Conservation (phyloP, 345 rosid species). For the Trapa bicornis region DNA sequence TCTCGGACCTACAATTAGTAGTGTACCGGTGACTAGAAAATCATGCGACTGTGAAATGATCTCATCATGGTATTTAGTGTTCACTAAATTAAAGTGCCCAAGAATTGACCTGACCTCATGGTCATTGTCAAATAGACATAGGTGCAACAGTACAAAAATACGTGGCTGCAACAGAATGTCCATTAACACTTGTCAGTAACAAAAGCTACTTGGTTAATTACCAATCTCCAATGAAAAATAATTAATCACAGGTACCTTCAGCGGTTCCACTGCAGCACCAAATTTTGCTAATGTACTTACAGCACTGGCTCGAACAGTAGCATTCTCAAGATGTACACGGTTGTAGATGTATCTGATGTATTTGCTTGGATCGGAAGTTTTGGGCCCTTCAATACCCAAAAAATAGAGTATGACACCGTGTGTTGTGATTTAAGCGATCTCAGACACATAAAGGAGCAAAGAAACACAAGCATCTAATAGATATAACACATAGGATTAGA, state of each 20-base stretch:
- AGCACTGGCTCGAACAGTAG: slow-evolving; percentile 95
- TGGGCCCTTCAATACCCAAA: slow-evolving; percentile 94
- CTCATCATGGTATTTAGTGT: not conserved
- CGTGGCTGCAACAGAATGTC: slow-evolving; percentile 50
- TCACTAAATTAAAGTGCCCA: not conserved
- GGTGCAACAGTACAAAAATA: slow-evolving; percentile 68
- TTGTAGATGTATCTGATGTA: slow-evolving; percentile 92
- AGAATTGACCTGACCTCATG: slow-evolving; percentile 59
- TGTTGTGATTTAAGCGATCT: not conserved
- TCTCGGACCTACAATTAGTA: slow-evolving; percentile 65
- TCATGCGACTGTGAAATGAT: not conserved
- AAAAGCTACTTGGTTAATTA: not conserved
- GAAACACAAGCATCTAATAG: not conserved
- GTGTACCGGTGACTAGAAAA: not conserved
- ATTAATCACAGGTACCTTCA: slow-evolving; percentile 43
- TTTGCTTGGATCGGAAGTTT: slow-evolving; percentile 88
- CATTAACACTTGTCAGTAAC: slow-evolving; percentile 2
- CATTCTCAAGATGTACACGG: slow-evolving; percentile 97
- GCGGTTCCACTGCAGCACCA: slow-evolving; percentile 76
- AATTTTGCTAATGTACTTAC: slow-evolving; percentile 91
- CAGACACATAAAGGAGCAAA: not conserved
- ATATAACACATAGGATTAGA: not conserved
- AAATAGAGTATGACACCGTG: slow-evolving; percentile 57
- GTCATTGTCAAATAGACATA: slow-evolving; percentile 87
- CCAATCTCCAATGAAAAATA: not conserved